Base-by-base conservation (phyloP, 75 land plant genomes). In the Picea sitchensis region DNA sequence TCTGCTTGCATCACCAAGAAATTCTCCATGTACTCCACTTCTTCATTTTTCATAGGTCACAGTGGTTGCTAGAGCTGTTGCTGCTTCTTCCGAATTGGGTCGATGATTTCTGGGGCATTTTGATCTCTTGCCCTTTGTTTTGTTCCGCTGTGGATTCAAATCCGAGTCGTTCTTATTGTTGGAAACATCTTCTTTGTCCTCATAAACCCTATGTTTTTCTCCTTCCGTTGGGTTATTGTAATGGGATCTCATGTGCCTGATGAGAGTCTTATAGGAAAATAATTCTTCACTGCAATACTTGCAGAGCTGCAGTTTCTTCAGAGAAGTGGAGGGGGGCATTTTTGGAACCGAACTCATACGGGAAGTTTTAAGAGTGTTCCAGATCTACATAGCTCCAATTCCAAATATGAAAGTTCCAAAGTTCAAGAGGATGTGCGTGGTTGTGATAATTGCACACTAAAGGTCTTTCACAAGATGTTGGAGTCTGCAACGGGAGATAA, bases 171-270 rank as follows among this genome's bases (percentile, higher is more conserved):
- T 41, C 47, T 71, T 51, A 47, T 72, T 36, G 3, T 36, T 36
- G 47, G 47, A 44, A 44, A 44, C 47, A 44, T 44, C 5, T 44
- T 44, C 5, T 5, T 44, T 41, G 80, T 68, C 69, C 90, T 67
- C 18, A 84, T 59, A 38, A 18, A 54, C 20, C 88, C 79, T 59
- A 88, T 60, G 76, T 81, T 86, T 20, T 88, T 73, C 76, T 83
- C 5, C 47, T 44, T 44, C 47, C 5, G 5, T 44, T 44, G 3
- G 5, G 17, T 87, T 86, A 31, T 89, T 90, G 17, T 81, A 79
- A 75, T 83, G 83, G 62, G 93, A 93, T 81, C 85, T 85, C 79
- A 94, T 94, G 72, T 95, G 98, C 63, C 91, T 92, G 47, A 95
- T 87, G 51, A 95, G 85, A 4, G 93, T 85, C 81, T 91, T 95